phyloP scores from a whole-genome alignment of 2,329 filamentous ascomycete genomes.

The Arthrinium phaeospermum region DNA sequence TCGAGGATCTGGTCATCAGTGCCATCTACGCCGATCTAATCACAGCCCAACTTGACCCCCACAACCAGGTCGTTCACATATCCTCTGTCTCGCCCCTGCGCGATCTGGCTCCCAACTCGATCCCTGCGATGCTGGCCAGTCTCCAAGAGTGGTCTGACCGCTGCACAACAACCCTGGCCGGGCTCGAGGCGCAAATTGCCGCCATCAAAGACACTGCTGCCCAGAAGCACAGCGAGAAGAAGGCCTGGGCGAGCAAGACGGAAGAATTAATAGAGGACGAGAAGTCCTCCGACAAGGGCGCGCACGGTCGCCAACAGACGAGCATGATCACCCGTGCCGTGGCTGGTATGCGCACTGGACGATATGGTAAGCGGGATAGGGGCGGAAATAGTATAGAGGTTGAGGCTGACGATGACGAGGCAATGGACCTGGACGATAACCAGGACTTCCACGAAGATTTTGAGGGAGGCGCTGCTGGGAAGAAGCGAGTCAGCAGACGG shows the following conservation, averaged over 20 bases:
- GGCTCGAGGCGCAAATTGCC: slow-evolving; percentile 77
- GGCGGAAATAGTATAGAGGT: slow-evolving; percentile 33
- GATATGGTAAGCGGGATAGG: slow-evolving; percentile 29
- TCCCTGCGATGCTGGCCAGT: slow-evolving; percentile 70
- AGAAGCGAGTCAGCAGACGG: slow-evolving; percentile 57
- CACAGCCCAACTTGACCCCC: slow-evolving; percentile 81
- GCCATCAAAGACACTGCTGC: slow-evolving; percentile 66
- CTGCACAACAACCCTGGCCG: slow-evolving; percentile 74
- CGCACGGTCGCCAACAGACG: slow-evolving; percentile 33
- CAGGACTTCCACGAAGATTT: slow-evolving; percentile 51
- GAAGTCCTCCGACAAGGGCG: slow-evolving; percentile 35
- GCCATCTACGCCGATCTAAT: slow-evolving; percentile 88
- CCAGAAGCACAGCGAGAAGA: slow-evolving; percentile 56
- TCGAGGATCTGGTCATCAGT: slow-evolving; percentile 86
- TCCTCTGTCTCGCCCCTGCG: slow-evolving; percentile 84
- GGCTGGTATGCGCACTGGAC: slow-evolving; percentile 23
- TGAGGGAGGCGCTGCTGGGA: slow-evolving; percentile 40
- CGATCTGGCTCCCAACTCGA: slow-evolving; percentile 77
- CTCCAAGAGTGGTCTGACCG: slow-evolving; percentile 79
- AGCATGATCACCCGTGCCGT: slow-evolving; percentile 32
- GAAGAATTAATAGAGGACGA: slow-evolving; percentile 56
- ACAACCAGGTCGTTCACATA: slow-evolving; percentile 74
- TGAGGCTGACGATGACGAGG: slow-evolving; percentile 51
- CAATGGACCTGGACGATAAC: slow-evolving; percentile 64
- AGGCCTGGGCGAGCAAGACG: slow-evolving; percentile 53